Evolutionary conservation across 2,329 filamentous ascomycete genomes (phyloP).

Genomic region (Cladosporium sp.): DNA sequence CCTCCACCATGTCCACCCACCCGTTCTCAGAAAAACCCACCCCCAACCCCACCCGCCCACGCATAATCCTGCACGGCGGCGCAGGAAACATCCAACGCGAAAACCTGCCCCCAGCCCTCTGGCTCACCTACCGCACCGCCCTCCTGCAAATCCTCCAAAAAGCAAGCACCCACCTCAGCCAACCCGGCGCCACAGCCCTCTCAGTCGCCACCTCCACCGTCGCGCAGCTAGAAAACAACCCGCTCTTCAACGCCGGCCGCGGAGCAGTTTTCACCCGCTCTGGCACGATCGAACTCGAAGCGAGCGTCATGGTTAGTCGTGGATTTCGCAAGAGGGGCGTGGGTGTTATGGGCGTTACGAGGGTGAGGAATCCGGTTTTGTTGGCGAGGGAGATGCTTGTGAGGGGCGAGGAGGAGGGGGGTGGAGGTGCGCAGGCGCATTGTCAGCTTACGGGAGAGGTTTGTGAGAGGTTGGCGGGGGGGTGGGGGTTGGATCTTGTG

Average conservation of each 20-base stretch:
- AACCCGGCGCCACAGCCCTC: constrained; percentile 54
- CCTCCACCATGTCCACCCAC: constrained; percentile 8
- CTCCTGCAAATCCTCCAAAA: constrained; percentile 34
- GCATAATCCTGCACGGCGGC: constrained; percentile 47
- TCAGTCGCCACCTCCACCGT: constrained; percentile 73
- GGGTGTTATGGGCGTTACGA: constrained; percentile 66
- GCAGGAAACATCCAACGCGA: constrained; percentile 43
- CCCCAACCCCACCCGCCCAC: constrained; percentile 31
- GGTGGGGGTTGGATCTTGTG: constrained; percentile 68
- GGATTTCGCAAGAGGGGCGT: constrained; percentile 71
- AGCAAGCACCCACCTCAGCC: constrained; percentile 26
- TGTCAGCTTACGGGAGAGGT: constrained; percentile 62
- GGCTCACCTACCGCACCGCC: constrained; percentile 35
- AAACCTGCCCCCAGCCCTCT: constrained; percentile 34
- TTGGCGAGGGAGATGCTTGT: constrained; percentile 68
- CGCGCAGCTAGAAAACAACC: constrained; percentile 68
- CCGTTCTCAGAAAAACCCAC: constrained; percentile 18
- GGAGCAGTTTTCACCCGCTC: constrained; percentile 83
- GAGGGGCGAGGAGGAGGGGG: constrained; percentile 58
- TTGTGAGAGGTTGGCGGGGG: constrained; percentile 62
- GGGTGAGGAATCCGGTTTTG: constrained; percentile 73
- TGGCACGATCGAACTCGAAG: constrained; percentile 80
- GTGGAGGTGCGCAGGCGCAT: constrained; percentile 61
- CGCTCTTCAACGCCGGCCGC: constrained; percentile 77
- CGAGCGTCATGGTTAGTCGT: constrained; percentile 76